Evolutionary conservation across 257 asterid species (phyloP).

Genomic region (Lycium ferocissimum): DNA sequence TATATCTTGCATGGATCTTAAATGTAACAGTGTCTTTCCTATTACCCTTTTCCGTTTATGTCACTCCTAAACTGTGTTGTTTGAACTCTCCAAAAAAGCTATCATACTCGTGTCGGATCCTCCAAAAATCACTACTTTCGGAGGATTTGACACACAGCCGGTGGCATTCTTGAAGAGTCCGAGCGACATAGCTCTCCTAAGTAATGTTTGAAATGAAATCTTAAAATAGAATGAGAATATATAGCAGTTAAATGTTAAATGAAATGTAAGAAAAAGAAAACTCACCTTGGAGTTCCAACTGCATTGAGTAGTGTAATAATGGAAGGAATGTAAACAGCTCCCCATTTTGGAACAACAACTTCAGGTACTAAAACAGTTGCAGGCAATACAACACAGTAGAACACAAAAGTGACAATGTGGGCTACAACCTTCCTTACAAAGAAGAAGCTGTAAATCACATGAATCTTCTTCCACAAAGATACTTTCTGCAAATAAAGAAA

Average conservation of each 20-base stretch:
- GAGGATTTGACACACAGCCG: not conserved
- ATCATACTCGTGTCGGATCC: not conserved
- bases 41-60: not conserved
- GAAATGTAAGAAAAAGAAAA: not conserved
- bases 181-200: not conserved
- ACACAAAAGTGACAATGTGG: constrained; percentile 64
- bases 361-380: constrained; percentile 67
- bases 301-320: constrained; percentile 64
- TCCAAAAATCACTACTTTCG: not conserved
- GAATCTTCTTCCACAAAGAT: constrained; percentile 59
- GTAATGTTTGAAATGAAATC: not conserved
- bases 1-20: not conserved
- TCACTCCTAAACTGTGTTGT: not conserved
- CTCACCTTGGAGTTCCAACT: constrained; percentile 75
- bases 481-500: constrained; percentile 59
- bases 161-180: not conserved
- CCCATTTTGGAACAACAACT: constrained; percentile 76
- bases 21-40: not conserved
- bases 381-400: constrained; percentile 76
- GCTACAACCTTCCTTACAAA: constrained; percentile 70
- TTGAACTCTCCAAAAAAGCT: not conserved
- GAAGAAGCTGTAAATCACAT: constrained; percentile 81
- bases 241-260: not conserved
- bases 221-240: not conserved
- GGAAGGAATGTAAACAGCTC: constrained; percentile 55